Conservation (phyloP, 2,329 filamentous ascomycete species). For the Pleomassaria siparia region DNA sequence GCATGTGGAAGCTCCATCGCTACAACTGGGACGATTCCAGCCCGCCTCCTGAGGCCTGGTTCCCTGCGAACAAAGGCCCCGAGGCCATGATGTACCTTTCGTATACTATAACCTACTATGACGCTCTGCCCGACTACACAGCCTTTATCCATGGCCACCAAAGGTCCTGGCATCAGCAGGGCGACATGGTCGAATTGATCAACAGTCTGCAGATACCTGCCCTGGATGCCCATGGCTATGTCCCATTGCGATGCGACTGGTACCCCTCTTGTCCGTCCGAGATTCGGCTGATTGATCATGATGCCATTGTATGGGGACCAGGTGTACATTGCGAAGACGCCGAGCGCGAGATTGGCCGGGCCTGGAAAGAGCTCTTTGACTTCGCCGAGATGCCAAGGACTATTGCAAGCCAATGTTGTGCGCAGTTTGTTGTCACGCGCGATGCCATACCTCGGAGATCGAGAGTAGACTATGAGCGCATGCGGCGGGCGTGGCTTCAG, state of each 20-base stretch:
- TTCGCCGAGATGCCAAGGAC: constrained; percentile 10
- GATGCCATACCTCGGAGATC: constrained; percentile 7
- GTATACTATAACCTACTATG: constrained; percentile 16
- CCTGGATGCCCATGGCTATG: constrained; percentile 9
- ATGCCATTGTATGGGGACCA: constrained; percentile 10
- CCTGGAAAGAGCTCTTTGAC: constrained; percentile 12
- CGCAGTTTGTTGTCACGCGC: constrained; percentile 16
- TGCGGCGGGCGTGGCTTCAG: constrained; percentile 12
- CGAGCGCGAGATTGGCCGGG: constrained; percentile 8
- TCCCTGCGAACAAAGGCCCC: constrained; percentile 16
- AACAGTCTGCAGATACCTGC: constrained; percentile 5
- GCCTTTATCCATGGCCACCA: constrained; percentile 17
- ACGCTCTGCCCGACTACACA: constrained; percentile 5
- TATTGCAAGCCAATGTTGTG: constrained; percentile 16
- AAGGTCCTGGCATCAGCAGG: constrained; percentile 14
- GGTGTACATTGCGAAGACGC: constrained; percentile 11
- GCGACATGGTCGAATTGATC: constrained; percentile 5
- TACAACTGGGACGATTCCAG: constrained; percentile 22
- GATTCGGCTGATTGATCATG: constrained; percentile 9
- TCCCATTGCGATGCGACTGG: constrained; percentile 13
- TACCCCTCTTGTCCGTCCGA: constrained; percentile 14
- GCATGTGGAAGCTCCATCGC: constrained; percentile 20
- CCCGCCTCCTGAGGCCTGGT: constrained; percentile 8
- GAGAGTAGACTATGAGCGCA: constrained; percentile 6
- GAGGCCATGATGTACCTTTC: constrained; percentile 18